phyloP scores from a whole-genome alignment of 805 yeast genomes.

The Kuraishia cidri region DNA sequence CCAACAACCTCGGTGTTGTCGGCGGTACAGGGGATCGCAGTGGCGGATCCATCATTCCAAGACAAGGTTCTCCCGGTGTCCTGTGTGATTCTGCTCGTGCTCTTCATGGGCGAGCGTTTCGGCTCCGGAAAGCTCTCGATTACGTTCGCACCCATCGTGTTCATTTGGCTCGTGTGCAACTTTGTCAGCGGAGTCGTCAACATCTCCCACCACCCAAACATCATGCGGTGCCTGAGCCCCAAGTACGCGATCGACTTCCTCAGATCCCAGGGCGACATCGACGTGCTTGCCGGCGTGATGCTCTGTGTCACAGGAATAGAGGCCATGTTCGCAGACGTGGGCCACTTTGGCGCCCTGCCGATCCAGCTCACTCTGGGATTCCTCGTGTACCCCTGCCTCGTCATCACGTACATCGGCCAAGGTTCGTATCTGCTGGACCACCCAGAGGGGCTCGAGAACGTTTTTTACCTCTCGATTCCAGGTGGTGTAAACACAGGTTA shows the following conservation, averaged over 20 bases:
- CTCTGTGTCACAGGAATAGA: conserved; percentile 51
- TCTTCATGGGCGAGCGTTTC: conserved; percentile 36
- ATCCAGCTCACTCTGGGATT: conserved; percentile 35
- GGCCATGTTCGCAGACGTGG: conserved; percentile 58
- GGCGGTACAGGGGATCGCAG: conserved; percentile 47
- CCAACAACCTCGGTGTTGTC: conserved; percentile 56
- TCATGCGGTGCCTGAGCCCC: conserved; percentile 42
- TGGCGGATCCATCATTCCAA: conserved; percentile 35
- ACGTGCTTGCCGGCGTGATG: conserved; percentile 40
- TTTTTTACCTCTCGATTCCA: conserved; percentile 42
- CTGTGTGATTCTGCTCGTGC: conserved; percentile 31
- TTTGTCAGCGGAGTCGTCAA: conserved; percentile 36
- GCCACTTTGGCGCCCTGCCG: conserved; percentile 43
- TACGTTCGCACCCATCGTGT: conserved; percentile 44
- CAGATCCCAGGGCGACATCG: conserved; percentile 25
- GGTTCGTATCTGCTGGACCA: conserved; percentile 35
- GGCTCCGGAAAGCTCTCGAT: conserved; percentile 42
- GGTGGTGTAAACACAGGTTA: conserved; percentile 40
- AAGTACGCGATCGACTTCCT: conserved; percentile 38
- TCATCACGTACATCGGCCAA: conserved; percentile 50
- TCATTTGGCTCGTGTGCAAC: conserved; percentile 39
- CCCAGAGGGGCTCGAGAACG: conserved; percentile 29
- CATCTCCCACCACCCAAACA: conserved; percentile 29
- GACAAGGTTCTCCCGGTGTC: conserved; percentile 37
- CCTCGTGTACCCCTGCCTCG: conserved; percentile 43